Evolutionary conservation across 202 grass and related monocot genomes (phyloP).

Genomic region (Saccharum hybrid): DNA sequence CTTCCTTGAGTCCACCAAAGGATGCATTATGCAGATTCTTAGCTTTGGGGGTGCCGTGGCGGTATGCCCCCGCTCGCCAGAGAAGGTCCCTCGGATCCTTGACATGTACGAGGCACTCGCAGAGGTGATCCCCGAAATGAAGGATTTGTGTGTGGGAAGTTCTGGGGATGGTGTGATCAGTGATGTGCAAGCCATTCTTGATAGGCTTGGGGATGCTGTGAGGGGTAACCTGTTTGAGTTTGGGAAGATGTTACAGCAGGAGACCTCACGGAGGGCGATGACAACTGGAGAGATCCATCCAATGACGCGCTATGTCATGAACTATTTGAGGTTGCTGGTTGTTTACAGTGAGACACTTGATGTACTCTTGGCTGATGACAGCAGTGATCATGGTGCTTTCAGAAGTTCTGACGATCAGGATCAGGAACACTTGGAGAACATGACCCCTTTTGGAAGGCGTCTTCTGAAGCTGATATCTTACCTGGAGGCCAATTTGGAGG

Average conservation of each 20-base stretch:
- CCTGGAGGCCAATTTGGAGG: conserved; percentile 84
- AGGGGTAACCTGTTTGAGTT: conserved; percentile 86
- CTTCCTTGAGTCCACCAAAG: conserved; percentile 81
- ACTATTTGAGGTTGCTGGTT: conserved; percentile 81
- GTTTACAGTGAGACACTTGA: conserved; percentile 80
- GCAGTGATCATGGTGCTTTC: conserved; percentile 29
- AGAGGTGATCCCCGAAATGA: conserved; percentile 79
- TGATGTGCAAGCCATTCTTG: conserved; percentile 70
- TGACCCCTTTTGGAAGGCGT: conserved; percentile 67
- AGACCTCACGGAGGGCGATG: conserved; percentile 77
- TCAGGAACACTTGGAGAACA: conserved; percentile 60
- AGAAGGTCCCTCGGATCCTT: conserved; percentile 85
- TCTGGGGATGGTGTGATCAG: conserved; percentile 67
- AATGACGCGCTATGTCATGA: conserved; percentile 94
- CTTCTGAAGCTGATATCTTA: conserved; percentile 83
- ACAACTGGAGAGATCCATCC: conserved; percentile 85
- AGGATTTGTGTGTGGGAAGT: conserved; percentile 61
- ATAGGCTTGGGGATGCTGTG: conserved; percentile 81
- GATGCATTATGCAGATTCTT: conserved; percentile 86
- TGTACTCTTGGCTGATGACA: conserved; percentile 59
- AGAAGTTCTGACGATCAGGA: conserved; percentile 47
- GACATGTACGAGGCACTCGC: conserved; percentile 91
- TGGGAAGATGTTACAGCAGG: conserved; percentile 75
- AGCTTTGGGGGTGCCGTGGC: conserved; percentile 90
- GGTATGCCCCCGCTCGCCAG: conserved; percentile 75